Base-by-base conservation (phyloP, 148 eudicot genomes). In the Vaccinium myrtillus region DNA sequence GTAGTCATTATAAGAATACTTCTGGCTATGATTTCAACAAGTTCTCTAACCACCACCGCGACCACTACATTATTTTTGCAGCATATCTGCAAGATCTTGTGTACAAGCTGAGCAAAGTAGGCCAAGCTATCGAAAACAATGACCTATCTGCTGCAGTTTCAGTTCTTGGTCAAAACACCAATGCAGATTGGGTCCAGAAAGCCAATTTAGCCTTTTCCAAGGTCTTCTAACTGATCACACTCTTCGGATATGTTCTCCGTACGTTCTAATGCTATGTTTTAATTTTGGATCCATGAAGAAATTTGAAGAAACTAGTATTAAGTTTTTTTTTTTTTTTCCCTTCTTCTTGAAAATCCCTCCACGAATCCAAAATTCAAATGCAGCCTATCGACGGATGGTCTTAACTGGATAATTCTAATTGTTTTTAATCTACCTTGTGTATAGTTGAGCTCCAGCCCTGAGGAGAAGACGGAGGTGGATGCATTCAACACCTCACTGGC, bases 51-150 rank as follows among this genome's bases (percentile, higher is more conserved):
- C 43, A 50, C 21, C 8, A 9, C 46, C 21, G 12, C 0, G 27
- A 54, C 21, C 16, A 49, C 53, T 69, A 12, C 10, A 14, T 75
- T 21, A 8, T 6, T 48, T 10, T 3, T 13, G n/a, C 95, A 97
- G 99, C 87, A 78, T 97, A 93, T 86, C 84, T 97, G 86, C 99
- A 97, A 93, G 98, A 94, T 43, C 87, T 94, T 12, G 94, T 97
- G 69, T 97, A 91, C 90, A 94, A 91, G 90, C 90, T 97, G 55
- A 94, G 96, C 82, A 84, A 89, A 88, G 92, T 94, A 16, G 99
- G 98, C 32, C 94, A 95, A 90, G 99, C 99, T n/a, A 93, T 97
- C 67, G 99, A 95, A n/a, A 92, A 91, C 85, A 93, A 95, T 85
- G 98, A 97, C 86, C 91, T 97, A 4, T 82, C 89, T 25, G 78